Evolutionary conservation across 116 monocot genomes (phyloP), one percentile per base, ranked within the genome.

Genomic region (Posidonia oceanica): DNA sequence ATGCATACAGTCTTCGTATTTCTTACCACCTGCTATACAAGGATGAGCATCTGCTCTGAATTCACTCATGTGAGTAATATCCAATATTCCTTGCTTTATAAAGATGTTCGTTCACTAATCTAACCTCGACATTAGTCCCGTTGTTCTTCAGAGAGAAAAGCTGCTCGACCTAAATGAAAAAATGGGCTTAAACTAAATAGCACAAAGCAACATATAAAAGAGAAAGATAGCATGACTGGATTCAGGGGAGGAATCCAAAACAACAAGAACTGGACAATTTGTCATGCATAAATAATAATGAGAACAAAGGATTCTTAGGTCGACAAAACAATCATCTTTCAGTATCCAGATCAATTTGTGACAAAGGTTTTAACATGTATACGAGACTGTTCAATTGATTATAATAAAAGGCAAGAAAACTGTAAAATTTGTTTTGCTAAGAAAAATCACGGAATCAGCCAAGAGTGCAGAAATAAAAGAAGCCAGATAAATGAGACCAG

Each of bases 1-100:
- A 79, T 93, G 93, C 98, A 98, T 98, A 74, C 98, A 98, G 72
- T 98, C 98, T 66, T 87, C 93, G 7, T 98, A 90, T 68, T 85
- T 92, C 48, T 98, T 98, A 12, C 93, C 90, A 18, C 93, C 90
- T 23, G 78, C 71, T 8, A 63, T 78, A 10, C 93, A 89, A 54
- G 93, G 98, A 81, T 98, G 98, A 48, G 87, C 93, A 81, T 98
- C 98, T 7, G 98, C 90, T 84, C 98, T 83, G 75, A 85, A 90
- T 72, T 90, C 98, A 64, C 98, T 98, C 85, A 98, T 85, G 41
- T 56, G 72, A 60, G 93, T 86, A 3, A 93, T 63, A 51, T 98
- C 84, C 11, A 98, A 51, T 62, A 88, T 54, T 3, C 65, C 78
- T 77, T 0, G 85, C 92, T 57, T 84, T 80, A 55, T 71, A 72